Conservation (phyloP, 306 rosid genomes). For the Erythrophleum fordii region DNA sequence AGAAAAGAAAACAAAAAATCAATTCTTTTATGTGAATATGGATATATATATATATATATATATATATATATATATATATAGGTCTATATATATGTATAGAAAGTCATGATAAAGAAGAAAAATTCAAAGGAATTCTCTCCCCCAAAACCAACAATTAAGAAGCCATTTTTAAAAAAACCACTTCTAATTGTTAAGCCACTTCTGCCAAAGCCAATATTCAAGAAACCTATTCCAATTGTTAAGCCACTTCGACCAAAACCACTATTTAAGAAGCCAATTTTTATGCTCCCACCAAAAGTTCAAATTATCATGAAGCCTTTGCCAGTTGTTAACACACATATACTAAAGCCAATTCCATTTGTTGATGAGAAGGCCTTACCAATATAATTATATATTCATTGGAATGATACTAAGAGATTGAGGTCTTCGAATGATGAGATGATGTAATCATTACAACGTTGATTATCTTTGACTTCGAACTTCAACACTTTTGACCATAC, state of each 20-base stretch:
- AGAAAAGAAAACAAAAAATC: no score
- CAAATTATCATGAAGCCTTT: neutral
- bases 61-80: no score
- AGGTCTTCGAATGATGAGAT: neutral
- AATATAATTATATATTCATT: neutral
- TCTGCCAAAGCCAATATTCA: no score
- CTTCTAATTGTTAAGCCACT: neutral
- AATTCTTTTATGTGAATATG: no score
- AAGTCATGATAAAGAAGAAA: neutral
- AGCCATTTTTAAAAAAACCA: neutral
- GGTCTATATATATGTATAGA: no score
- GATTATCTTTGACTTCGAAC: neutral
- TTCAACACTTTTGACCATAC: neutral
- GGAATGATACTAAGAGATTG: neutral
- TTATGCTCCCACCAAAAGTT: neutral
- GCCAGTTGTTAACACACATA: neutral
- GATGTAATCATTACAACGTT: neutral
- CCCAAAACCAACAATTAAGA: neutral
- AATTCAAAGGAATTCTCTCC: neutral
- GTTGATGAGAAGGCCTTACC: conserved; percentile 7
- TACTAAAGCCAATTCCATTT: neutral
- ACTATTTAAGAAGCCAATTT: neutral
- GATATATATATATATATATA: no score
- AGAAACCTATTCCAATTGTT: no score
- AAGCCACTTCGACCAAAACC: neutral